Conservation (phyloP, 495 filamentous ascomycete genomes). For the Penicillium coffeae region DNA sequence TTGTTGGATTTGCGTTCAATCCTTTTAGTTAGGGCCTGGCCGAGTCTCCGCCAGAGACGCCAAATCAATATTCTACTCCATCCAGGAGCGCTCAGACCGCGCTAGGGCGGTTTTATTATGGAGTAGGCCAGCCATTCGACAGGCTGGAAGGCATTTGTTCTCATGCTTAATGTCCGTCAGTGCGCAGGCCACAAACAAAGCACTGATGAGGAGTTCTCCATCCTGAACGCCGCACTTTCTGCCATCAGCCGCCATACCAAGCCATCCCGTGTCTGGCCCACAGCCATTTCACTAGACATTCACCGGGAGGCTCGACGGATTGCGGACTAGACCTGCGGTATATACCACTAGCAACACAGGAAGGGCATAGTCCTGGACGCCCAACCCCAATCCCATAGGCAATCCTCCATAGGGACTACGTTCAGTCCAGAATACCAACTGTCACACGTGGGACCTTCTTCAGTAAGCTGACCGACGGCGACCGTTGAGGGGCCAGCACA, state of each 20-base stretch:
- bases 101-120: no score
- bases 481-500: constrained; percentile 10
- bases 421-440: no score
- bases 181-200: constrained; percentile 5
- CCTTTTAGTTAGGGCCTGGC: no score
- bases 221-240: constrained; percentile 13
- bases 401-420: no score
- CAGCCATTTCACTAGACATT: constrained; percentile 10
- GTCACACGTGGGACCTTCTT: background rate
- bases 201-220: background rate
- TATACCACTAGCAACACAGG: background rate
- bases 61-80: no score
- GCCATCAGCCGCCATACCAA: background rate
- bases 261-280: constrained; percentile 24
- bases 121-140: no score
- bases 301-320: constrained; percentile 17
- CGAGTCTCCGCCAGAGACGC: no score
- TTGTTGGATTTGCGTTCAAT: no score
- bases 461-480: constrained; percentile 1
- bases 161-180: constrained; percentile 3
- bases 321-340: constrained; percentile 2
- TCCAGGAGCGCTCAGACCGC: no score
- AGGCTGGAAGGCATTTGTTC: no score
- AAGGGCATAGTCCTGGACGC: background rate
- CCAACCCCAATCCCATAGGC: no score